Conservation (phyloP, 73 alveolate species). For the Durusdinium trenchii region DNA sequence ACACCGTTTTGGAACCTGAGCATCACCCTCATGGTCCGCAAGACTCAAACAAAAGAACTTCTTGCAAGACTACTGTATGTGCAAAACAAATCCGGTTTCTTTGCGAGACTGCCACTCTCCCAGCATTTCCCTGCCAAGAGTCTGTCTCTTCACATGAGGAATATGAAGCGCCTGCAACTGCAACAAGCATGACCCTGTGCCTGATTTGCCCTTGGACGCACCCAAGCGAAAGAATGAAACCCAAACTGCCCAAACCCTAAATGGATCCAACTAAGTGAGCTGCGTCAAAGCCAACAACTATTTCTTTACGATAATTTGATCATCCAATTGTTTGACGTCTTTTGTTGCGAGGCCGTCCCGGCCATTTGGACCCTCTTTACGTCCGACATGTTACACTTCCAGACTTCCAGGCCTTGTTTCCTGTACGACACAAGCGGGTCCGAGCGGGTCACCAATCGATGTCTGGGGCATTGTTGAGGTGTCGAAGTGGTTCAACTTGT, state of each 20-base stretch:
- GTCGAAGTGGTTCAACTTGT: too few species aligned
- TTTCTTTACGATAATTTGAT: not conserved
- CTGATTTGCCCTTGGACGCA: too few species aligned
- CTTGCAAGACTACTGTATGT: not conserved
- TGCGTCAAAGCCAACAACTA: not conserved
- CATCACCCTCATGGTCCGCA: not conserved
- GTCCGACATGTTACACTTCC: too few species aligned
- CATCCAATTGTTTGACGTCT: not conserved
- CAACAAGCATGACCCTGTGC: too few species aligned
- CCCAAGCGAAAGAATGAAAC: not conserved
- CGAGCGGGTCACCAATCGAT: too few species aligned
- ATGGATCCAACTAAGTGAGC: not conserved
- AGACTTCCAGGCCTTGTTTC: too few species aligned
- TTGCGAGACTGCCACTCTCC: not conserved
- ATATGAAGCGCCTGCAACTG: slow-evolving; percentile 16
- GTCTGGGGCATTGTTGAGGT: too few species aligned
- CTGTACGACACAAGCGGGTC: too few species aligned
- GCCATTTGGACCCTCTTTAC: too few species aligned
- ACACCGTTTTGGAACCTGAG: not conserved
- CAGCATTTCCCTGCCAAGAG: not conserved
- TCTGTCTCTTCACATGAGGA: slow-evolving; percentile 23
- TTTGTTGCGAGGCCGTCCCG: not conserved
- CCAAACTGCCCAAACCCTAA: not conserved
- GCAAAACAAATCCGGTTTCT: not conserved
- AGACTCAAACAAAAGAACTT: not conserved